Base-by-base conservation (phyloP, 2,329 filamentous ascomycete genomes). In the Phyllosticta citriasiana region DNA sequence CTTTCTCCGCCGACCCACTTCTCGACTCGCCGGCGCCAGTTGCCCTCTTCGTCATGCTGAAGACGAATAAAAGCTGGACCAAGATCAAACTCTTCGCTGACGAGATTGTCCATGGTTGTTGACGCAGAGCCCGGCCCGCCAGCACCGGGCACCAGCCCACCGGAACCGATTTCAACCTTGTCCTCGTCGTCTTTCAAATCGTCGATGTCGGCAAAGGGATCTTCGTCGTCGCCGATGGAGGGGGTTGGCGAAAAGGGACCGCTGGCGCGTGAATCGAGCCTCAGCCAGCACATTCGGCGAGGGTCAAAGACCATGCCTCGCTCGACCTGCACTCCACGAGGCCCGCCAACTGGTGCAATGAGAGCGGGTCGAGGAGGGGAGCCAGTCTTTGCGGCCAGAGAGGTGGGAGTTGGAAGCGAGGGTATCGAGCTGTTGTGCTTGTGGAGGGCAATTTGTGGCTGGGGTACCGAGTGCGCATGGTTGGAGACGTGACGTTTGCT, bases 281-380 rank as follows among this genome's bases (percentile, higher is more conserved):
- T 97, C 61, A 97, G 82, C 94, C 94, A 99, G 73, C 91, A 95
- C 93, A 99, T 97, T 67, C 90, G 90, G 64, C 91, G 87, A 3
- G 94, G 94, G 71, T 99, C 94, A 72, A 97, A 99, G 9, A 97
- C 88, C 94, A 99, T 99, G 67, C 91, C 91, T n/a, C 91, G 89
- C 62, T 97, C 91, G 40, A 97, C 88, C 74, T 97, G 92, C 14
- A 96, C 88, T 64, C 91, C 92, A 69, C 93, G 89, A 64, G 87
- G 72, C 26, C 67, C 86, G 60, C 88, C 89, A 66, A 97, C 89
- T 66, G 96, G 94, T 55, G 91, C 91, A 68, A 99, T 99, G 19
- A 99, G 82, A 5, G 93, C 91, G 9, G 90, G 79, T 80, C 64
- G 87, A 76, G 67, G 79, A 47, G 78, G 79, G 52, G 75, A 79